phyloP scores from a whole-genome alignment of 371 early-diverging fungal genomes.

The Funneliformis caledonium region DNA sequence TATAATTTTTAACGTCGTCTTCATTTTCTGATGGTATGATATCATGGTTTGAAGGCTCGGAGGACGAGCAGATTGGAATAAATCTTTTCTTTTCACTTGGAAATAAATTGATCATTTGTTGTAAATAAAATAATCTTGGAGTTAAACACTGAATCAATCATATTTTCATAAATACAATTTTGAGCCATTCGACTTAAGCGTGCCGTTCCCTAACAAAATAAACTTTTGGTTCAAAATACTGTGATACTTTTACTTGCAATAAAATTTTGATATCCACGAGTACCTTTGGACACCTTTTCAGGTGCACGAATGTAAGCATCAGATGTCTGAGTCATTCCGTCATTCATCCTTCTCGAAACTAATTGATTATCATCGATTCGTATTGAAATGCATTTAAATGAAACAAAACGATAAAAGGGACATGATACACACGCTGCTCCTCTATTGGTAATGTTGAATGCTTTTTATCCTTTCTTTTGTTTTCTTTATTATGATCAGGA shows the following conservation, averaged over 20 bases:
- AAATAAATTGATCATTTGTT: not conserved
- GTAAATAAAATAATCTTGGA: not conserved
- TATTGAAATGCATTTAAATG: not conserved
- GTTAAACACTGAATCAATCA: not conserved
- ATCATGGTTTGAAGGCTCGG: not conserved
- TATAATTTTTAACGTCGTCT: not conserved
- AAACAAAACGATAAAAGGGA: not conserved
- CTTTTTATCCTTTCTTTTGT: not conserved
- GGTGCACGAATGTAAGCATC: not conserved
- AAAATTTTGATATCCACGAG: not conserved
- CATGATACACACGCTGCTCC: not conserved
- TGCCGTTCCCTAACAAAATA: not conserved
- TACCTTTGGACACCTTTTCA: not conserved
- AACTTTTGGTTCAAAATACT: not conserved
- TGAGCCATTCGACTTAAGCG: no score
- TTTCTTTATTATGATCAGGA: not conserved
- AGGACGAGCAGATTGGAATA: not conserved
- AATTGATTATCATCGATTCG: not conserved
- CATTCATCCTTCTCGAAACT: slow-evolving; percentile 4
- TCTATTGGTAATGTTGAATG: not conserved
- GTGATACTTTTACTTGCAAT: not conserved
- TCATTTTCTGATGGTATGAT: not conserved
- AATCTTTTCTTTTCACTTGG: not conserved
- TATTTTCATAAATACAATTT: not conserved
- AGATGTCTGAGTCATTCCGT: slow-evolving; percentile 9